Evolutionary conservation across 2,329 filamentous ascomycete genomes (phyloP).

Genomic region (Xylaria arbuscula): DNA sequence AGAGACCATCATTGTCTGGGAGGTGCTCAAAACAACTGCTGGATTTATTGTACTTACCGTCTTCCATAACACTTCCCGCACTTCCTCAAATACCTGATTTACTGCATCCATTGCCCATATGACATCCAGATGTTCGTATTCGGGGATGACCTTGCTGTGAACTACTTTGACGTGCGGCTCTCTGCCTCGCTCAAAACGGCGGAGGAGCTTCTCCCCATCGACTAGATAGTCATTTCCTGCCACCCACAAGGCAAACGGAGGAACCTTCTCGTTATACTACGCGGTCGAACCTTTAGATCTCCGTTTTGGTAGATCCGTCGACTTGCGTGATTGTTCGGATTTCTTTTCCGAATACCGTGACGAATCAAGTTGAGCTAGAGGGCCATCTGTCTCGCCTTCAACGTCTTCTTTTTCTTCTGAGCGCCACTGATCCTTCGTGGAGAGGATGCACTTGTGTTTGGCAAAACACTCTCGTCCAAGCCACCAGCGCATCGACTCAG

Average conservation of each 20-base stretch:
- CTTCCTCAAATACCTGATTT: constrained; percentile 82
- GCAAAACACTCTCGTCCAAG: constrained; percentile 85
- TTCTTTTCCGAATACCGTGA: constrained; percentile 33
- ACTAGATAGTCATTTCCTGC: constrained; percentile 86
- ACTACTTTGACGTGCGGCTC: constrained; percentile 86
- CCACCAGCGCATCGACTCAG: constrained; percentile 97
- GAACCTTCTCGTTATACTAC: constrained; percentile 84
- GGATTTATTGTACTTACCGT: constrained; percentile 56
- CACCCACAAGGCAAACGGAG: constrained; percentile 90
- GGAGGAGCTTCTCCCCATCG: constrained; percentile 79
- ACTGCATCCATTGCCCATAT: constrained; percentile 93
- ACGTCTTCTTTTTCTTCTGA: constrained; percentile 72
- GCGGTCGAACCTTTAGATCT: constrained; percentile 66
- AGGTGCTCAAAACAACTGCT: not conserved
- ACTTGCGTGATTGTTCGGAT: constrained; percentile 37
- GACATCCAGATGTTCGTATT: constrained; percentile 94
- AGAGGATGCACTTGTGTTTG: constrained; percentile 84
- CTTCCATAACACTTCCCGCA: constrained; percentile 86
- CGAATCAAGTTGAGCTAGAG: constrained; percentile 49
- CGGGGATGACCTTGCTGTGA: constrained; percentile 83
- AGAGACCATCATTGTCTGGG: not conserved
- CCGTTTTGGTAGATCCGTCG: constrained; percentile 49
- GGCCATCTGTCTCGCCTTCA: constrained; percentile 63
- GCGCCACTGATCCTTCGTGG: constrained; percentile 76
- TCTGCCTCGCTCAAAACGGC: constrained; percentile 77